These are phyloP conservation scores for Pulveroboletus sp. DNA, from an alignment of 768 basidiomycete genomes.

Conservation along the genomic window DNA sequence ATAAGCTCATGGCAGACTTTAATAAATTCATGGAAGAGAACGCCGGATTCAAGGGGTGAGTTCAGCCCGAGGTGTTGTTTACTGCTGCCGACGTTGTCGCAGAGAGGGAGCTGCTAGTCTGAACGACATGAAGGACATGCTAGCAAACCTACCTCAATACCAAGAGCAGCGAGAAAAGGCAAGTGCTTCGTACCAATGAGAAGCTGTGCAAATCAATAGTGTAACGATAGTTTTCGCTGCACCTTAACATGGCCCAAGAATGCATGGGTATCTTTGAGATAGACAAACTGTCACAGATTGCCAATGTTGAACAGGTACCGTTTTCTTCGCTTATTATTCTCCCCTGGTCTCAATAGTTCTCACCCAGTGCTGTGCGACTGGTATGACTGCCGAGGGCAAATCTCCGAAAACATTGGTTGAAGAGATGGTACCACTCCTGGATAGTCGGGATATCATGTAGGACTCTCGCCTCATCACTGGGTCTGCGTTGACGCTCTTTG, in stretches of 20 bases:
- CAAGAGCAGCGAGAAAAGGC: conserved; percentile 95
- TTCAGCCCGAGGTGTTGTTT: conserved; percentile 6
- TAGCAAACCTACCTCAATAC: conserved; percentile 90
- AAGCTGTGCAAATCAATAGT: background rate
- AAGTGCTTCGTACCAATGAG: conserved; percentile 5
- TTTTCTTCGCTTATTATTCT: background rate
- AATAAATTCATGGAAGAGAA: conserved; percentile 92
- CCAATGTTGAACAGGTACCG: conserved; percentile 83
- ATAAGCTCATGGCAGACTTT: conserved; percentile 95
- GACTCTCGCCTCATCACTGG: conserved; percentile 19
- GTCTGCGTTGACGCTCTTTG: background rate
- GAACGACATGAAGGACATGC: conserved; percentile 99
- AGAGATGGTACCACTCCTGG: conserved; percentile 97
- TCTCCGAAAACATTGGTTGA: conserved; percentile 92
- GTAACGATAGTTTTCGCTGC: conserved; percentile 79
- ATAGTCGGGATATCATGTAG: conserved; percentile 80
- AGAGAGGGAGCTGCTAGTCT: conserved; percentile 81
- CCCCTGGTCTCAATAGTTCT: background rate
- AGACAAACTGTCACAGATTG: conserved; percentile 77
- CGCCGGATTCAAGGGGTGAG: conserved; percentile 88
- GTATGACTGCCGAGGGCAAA: conserved; percentile 87
- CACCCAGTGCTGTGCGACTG: conserved; percentile 86
- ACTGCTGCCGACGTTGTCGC: conserved; percentile 3
- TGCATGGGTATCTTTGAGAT: conserved; percentile 93
- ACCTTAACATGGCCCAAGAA: conserved; percentile 96